Conservation (phyloP, 192 early-diverging fungal species). For the Coemansia umbellata region DNA sequence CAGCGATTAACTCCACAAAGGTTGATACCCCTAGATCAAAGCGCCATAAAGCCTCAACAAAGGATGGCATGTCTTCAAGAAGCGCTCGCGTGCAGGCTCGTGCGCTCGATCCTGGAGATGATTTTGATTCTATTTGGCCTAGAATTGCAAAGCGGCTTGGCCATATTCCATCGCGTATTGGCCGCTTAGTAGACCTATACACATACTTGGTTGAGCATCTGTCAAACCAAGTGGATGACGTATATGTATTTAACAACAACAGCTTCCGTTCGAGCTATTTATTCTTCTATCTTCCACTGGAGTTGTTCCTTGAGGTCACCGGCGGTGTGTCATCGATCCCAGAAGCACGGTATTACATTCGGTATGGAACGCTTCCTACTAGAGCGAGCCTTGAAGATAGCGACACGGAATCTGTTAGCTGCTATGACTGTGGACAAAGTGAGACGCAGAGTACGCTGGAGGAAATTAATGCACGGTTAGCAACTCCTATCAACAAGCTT, state of each 20-base stretch:
- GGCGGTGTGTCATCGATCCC: conserved; percentile 11
- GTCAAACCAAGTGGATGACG: conserved; percentile 8
- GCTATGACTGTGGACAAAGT: not conserved
- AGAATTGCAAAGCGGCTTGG: conserved; percentile 5
- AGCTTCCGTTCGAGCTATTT: conserved; percentile 19
- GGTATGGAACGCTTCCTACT: conserved; percentile 9
- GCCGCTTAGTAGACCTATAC: conserved; percentile 23
- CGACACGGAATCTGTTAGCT: not conserved
- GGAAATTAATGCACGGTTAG: conserved; percentile 19
- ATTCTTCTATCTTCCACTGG: conserved; percentile 21
- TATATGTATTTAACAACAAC: conserved; percentile 13
- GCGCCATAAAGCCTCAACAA: not conserved
- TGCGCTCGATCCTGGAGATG: not conserved
- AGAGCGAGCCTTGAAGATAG: not conserved
- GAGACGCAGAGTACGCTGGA: conserved; percentile 6
- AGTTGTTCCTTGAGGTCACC: conserved; percentile 17
- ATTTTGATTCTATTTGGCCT: conserved; percentile 3
- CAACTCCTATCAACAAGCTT: conserved; percentile 21
- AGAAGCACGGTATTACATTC: conserved; percentile 14
- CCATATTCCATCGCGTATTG: conserved; percentile 6
- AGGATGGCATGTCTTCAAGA: not conserved
- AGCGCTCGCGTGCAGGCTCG: not conserved
- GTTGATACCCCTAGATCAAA: not conserved
- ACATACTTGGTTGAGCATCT: conserved; percentile 13
- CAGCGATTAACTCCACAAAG: not conserved